phyloP scores from a whole-genome alignment of 148 eudicot genomes.

The Vaccinium darrowii region DNA sequence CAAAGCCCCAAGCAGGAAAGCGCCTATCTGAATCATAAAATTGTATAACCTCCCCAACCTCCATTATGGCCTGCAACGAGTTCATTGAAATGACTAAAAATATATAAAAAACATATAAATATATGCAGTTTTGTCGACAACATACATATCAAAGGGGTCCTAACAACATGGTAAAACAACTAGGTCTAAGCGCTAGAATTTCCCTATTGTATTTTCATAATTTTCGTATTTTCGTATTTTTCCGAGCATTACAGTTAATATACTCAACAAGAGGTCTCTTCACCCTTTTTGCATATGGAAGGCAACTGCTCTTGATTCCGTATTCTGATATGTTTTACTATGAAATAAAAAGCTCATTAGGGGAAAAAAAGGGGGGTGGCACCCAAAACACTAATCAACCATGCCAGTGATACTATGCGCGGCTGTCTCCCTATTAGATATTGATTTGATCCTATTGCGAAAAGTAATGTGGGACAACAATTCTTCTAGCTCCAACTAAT shows the following conservation, averaged over 20 bases:
- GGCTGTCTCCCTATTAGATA: neutral
- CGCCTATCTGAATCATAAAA: slow-evolving; percentile 83
- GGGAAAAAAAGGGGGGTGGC: neutral
- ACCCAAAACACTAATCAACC: neutral
- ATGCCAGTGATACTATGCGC: neutral
- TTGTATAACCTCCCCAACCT: slow-evolving; percentile 83
- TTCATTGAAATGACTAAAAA: neutral
- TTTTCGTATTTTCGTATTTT: neutral
- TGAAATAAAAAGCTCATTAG: neutral
- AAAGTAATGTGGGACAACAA: neutral
- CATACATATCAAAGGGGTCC: neutral
- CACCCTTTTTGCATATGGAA: neutral
- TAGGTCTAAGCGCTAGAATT: slow-evolving; percentile 7
- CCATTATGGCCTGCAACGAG: slow-evolving; percentile 74
- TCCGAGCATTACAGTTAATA: neutral
- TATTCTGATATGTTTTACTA: neutral
- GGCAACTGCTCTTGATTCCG: neutral
- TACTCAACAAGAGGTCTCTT: neutral
- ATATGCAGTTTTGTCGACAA: neutral
- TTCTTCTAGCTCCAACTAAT: neutral
- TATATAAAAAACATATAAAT: neutral
- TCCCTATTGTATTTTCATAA: neutral
- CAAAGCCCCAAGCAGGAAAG: slow-evolving; percentile 97
- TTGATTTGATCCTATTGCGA: neutral
- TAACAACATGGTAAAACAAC: neutral